Conservation (phyloP, 352 stramenopile genomes). For the Elongisporangium undulatum region DNA sequence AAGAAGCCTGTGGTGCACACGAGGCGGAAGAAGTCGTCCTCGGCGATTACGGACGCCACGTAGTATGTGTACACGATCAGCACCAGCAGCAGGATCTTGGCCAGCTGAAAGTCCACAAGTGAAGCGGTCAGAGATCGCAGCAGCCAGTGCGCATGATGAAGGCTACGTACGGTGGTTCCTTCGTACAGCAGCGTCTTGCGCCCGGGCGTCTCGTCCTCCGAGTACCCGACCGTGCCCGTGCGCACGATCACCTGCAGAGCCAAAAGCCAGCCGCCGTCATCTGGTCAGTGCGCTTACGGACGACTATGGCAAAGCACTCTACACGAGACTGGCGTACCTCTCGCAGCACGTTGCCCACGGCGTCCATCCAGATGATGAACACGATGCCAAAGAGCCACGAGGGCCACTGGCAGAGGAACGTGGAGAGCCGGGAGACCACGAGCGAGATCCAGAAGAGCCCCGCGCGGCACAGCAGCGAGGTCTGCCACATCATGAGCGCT, state of each 20-base stretch:
- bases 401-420: constrained; percentile 62
- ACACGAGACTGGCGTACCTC: no score
- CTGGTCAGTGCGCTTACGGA: neutral
- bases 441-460: constrained; percentile 71
- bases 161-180: constrained; percentile 37
- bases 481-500: constrained; percentile 74
- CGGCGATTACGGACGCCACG: constrained; percentile 40
- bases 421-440: constrained; percentile 46
- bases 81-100: constrained; percentile 64
- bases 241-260: constrained; percentile 40
- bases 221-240: constrained; percentile 58
- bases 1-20: constrained; percentile 72
- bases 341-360: constrained; percentile 50
- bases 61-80: constrained; percentile 79
- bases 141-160: no score
- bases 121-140: no score
- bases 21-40: constrained; percentile 44
- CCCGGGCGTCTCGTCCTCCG: constrained; percentile 46
- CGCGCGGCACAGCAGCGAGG: constrained; percentile 51
- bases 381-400: constrained; percentile 64
- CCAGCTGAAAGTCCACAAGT: constrained; percentile 18
- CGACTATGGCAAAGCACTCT: neutral
- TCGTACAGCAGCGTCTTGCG: constrained; percentile 66
- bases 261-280: neutral
- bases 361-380: constrained; percentile 78